Conservation (phyloP, 306 rosid species). For the Begonia fuchsioides region DNA sequence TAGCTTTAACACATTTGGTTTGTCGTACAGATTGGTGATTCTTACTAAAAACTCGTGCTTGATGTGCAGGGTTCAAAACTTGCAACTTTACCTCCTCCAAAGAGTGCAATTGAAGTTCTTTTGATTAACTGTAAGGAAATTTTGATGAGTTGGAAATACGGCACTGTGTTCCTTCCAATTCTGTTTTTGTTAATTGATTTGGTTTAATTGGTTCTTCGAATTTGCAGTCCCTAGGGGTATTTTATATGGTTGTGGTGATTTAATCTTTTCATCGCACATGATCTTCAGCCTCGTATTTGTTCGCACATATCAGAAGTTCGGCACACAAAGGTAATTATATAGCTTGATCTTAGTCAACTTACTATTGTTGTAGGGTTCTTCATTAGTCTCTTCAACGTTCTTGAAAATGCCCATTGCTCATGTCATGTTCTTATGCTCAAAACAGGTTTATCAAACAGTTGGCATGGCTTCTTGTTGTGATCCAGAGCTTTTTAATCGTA, state of each 20-base stretch:
- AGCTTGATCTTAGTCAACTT: not conserved
- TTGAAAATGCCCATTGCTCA: too few relatives aligned
- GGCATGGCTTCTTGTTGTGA: constrained; percentile 71
- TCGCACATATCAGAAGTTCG: constrained; percentile 81
- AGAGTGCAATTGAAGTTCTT: constrained; percentile 51
- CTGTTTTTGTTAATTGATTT: constrained; percentile 3
- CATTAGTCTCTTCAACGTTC: too few relatives aligned
- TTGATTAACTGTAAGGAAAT: constrained; percentile 55
- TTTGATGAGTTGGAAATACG: not conserved
- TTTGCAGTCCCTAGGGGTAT: constrained; percentile 81
- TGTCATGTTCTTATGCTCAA: not conserved
- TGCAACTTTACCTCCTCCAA: constrained; percentile 75
- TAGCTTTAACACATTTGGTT: not conserved
- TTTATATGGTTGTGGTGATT: constrained; percentile 90
- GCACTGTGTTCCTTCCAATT: not conserved
- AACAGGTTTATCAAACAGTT: constrained; percentile 68
- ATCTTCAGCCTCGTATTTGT: constrained; percentile 81
- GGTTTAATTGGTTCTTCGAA: constrained; percentile 4
- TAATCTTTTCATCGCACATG: constrained; percentile 98
- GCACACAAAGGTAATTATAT: constrained; percentile 45
- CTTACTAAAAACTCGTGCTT: not conserved
- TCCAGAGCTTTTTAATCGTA: constrained; percentile 77
- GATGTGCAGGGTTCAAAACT: constrained; percentile 67
- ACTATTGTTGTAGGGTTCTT: too few relatives aligned
- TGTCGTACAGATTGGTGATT: not conserved